phyloP scores from a whole-genome alignment of 2,329 filamentous ascomycete genomes.

The Botrytis hyacinthi region DNA sequence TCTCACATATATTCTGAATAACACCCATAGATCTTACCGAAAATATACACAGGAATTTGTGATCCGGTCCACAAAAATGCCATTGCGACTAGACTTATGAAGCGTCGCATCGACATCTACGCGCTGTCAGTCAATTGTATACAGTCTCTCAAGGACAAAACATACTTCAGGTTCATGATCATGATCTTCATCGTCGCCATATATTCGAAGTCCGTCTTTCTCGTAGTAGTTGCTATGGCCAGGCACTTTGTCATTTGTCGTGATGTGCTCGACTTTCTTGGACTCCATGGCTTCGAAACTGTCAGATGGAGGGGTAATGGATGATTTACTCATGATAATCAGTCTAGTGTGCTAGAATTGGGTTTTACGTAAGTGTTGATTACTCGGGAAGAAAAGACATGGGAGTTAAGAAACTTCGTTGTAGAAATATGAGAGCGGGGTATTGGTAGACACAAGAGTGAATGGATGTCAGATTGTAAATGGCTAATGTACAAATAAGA shows the following conservation, averaged over 20 bases:
- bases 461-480: neutral
- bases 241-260: conserved; percentile 24
- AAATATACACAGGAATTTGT: conserved; percentile 57
- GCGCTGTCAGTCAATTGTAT: conserved; percentile 46
- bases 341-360: neutral
- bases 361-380: neutral
- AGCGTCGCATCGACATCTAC: conserved; percentile 53
- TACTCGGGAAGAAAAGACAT: neutral
- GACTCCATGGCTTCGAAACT: neutral
- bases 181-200: conserved; percentile 48
- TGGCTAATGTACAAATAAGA: neutral
- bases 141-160: neutral
- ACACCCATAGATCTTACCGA: conserved; percentile 38
- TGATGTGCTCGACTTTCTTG: neutral
- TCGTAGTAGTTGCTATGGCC: conserved; percentile 30
- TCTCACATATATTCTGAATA: neutral
- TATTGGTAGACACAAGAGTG: neutral
- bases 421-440: neutral
- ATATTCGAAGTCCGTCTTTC: conserved; percentile 42
- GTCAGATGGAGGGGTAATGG: neutral
- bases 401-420: neutral
- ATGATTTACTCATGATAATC: neutral
- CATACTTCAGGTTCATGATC: conserved; percentile 47
- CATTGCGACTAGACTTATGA: conserved; percentile 56
- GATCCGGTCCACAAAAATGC: conserved; percentile 61